Base-by-base conservation (phyloP, 2,329 filamentous ascomycete species). In the Microdochium trichocladiopsis region DNA sequence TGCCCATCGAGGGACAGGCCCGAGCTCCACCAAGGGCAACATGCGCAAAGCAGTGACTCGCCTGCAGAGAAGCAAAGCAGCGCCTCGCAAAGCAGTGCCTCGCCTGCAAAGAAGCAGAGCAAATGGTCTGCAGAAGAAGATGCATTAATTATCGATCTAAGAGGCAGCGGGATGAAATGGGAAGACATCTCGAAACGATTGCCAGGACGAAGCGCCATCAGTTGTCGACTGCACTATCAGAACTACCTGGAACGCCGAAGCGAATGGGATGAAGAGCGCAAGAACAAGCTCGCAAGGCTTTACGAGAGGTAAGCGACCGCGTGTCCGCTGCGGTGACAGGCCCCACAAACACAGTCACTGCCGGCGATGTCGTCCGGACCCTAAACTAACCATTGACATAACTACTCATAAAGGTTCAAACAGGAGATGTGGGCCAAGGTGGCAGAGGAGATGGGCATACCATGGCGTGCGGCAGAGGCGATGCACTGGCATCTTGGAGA, bases 401-500 rank as follows among this genome's bases (percentile, higher is more conserved):
- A 51, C 37, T 36, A 50, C 50, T 48, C 25, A 41, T 18, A 8
- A 66, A 97, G 93, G 69, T 96, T 96, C 76, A 96, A 96, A 71
- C 84, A 89, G 57, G 91, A 97, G 66, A 97, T 97, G 90, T 99
- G 93, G 93, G 85, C 89, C 55, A 94, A 93, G 64, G 88, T 97
- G 22, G 91, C 92, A 43, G 90, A 94, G 67, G 93, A 97, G 70
- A 93, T 99, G 86, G 86, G 85, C 25, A 86, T 96, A 53, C 94
- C 93, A 33, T 97, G 93, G 93, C 82, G 94, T 63, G 91, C 94
- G 18, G 93, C 90, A 48, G 93, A 99, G 71, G 92, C 90, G 4
- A 96, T 96, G 92, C 94, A 97, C 71, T 99, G 94, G 93, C 88
- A 95, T 64, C 78, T 99, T 52, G 93, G 93, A 56, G 90, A 96